Conservation (phyloP, 495 filamentous ascomycete genomes). For the Penicillium paxilli region DNA sequence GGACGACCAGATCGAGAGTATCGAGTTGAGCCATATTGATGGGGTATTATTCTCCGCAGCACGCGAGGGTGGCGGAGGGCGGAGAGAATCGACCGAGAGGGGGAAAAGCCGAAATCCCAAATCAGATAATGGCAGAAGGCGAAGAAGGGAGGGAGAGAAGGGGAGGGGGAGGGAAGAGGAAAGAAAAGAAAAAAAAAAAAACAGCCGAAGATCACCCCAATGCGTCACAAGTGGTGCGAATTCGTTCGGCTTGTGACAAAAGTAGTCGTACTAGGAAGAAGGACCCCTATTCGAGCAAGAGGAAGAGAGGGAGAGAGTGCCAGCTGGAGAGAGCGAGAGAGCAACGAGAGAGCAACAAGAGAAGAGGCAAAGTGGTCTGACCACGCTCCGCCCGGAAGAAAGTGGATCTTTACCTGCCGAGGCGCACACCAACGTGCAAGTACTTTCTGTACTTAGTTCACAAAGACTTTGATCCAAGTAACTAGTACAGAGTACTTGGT, state of each 20-base stretch:
- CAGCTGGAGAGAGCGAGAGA: too few species aligned
- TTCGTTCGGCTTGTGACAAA: too few species aligned
- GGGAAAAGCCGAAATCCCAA: neutral
- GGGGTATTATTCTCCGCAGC: conserved; percentile 1
- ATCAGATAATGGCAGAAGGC: neutral
- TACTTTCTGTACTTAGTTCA: too few species aligned
- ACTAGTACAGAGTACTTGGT: too few species aligned
- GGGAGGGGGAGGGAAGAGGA: neutral
- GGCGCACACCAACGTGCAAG: too few species aligned
- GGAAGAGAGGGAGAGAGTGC: too few species aligned
- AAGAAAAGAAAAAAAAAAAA: conserved; percentile 10
- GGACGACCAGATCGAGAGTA: conserved; percentile 89
- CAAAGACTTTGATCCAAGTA: too few species aligned
- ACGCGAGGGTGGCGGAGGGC: neutral
- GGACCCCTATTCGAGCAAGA: neutral
- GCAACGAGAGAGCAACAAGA: too few species aligned
- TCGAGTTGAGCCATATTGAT: conserved; percentile 89
- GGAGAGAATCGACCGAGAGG: conserved; percentile 4
- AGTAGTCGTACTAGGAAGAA: too few species aligned
- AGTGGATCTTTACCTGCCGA: conserved; percentile 20
- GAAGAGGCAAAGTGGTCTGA: conserved; percentile 30
- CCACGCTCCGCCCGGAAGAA: conserved; percentile 14
- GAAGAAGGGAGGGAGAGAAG: conserved; percentile 11
- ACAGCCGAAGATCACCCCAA: neutral
- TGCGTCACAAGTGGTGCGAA: too few species aligned